Evolutionary conservation across 116 monocot genomes (phyloP).

Genomic region (Trichopus zeylanicus): DNA sequence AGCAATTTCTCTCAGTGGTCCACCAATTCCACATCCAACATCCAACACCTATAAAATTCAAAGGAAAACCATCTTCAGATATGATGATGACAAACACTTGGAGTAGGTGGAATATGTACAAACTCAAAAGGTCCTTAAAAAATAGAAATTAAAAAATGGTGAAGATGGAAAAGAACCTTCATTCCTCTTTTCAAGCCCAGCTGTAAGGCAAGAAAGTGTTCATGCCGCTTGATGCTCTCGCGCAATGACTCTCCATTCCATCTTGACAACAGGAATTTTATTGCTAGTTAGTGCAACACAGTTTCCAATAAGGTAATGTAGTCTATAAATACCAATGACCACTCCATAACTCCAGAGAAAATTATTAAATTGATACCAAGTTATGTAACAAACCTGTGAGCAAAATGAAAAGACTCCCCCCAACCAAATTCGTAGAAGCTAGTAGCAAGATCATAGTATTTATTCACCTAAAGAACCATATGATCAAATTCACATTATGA

Average conservation of each 20-base stretch:
- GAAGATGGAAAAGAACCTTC: slow-evolving; percentile 31
- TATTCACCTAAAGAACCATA: slow-evolving; percentile 60
- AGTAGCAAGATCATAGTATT: slow-evolving; percentile 97
- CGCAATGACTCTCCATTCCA: slow-evolving; percentile 63
- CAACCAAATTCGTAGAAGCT: slow-evolving; percentile 99
- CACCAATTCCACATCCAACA: slow-evolving; percentile 96
- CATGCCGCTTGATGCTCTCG: slow-evolving; percentile 72
- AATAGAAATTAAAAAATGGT: not conserved
- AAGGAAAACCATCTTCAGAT: too few relatives aligned
- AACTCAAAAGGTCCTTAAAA: not conserved
- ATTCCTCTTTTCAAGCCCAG: slow-evolving; percentile 54
- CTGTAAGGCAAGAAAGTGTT: slow-evolving; percentile 70
- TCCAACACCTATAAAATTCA: slow-evolving; percentile 63
- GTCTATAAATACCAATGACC: too few relatives aligned
- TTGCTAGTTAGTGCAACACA: too few relatives aligned
- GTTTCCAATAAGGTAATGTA: too few relatives aligned
- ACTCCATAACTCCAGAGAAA: too few relatives aligned
- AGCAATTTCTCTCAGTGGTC: slow-evolving; percentile 87
- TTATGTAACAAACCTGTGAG: slow-evolving; percentile 77
- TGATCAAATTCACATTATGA: not conserved
- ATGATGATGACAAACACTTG: too few relatives aligned
- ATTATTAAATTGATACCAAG: too few relatives aligned
- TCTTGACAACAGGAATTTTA: slow-evolving; percentile 27
- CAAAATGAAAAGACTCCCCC: slow-evolving; percentile 99
- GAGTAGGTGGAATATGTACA: too few relatives aligned